Evolutionary conservation across 495 filamentous ascomycete species (phyloP).

Genomic region (Penicillium paxilli): DNA sequence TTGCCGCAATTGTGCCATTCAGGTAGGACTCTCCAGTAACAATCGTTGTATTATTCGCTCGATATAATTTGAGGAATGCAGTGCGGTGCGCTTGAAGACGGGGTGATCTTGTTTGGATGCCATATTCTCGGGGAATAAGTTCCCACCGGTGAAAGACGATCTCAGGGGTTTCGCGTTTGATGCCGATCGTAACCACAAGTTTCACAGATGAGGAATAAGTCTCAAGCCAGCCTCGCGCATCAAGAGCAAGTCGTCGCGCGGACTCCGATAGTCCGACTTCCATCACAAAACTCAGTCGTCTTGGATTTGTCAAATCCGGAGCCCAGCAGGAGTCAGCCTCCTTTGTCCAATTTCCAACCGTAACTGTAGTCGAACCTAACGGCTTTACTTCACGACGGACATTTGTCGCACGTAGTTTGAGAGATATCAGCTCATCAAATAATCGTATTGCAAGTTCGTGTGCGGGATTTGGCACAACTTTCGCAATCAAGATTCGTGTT

Average conservation of each 20-base stretch:
- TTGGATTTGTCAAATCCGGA: constrained; percentile 9
- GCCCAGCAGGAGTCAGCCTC: constrained; percentile 22
- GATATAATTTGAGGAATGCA: constrained; percentile 20
- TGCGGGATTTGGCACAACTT: constrained; percentile 17
- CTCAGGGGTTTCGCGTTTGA: constrained; percentile 15
- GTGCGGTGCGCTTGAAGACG: constrained; percentile 10
- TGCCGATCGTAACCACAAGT: constrained; percentile 20
- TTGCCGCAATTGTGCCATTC: constrained; percentile 13
- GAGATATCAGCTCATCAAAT: constrained; percentile 14
- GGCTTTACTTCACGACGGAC: constrained; percentile 17
- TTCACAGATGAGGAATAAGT: constrained; percentile 18
- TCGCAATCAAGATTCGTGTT: constrained; percentile 19
- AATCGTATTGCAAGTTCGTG: constrained; percentile 18
- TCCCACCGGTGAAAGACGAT: constrained; percentile 19
- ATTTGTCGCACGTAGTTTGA: constrained; percentile 18
- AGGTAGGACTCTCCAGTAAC: constrained; percentile 17
- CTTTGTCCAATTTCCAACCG: constrained; percentile 21
- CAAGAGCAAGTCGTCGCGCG: constrained; percentile 18
- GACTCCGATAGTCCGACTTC: constrained; percentile 25
- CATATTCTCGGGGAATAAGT: constrained; percentile 11
- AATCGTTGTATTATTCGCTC: constrained; percentile 14
- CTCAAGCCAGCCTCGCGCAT: constrained; percentile 23
- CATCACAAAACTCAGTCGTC: constrained; percentile 14
- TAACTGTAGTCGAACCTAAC: constrained; percentile 20
- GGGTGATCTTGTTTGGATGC: constrained; percentile 11